Base-by-base conservation (phyloP, 1,139 yeast genomes). In the Eremothecium cymbalariae region DNA sequence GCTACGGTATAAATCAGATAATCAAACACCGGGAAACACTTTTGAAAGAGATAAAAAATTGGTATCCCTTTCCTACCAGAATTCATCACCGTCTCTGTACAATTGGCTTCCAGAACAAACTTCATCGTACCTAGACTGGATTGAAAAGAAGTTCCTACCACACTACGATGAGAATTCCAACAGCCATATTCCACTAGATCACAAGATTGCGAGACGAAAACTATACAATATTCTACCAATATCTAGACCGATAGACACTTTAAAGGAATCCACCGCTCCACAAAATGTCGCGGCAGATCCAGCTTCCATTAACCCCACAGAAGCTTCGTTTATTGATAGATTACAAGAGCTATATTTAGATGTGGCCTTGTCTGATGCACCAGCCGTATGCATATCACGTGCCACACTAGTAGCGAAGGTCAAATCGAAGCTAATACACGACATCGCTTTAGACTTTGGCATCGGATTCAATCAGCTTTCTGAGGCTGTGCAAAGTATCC, bases 171-270 rank as follows among this genome's bases (percentile, higher is more conserved):
- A 29, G 11, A 42, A 36, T 4, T 23, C 23, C 14, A 41, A 41
- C 22, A 28, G 25, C 8, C 36, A 26, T 16, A 27, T 44, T 15
- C 41, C 45, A 7, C 44, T 55, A 25, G 60, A 56, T 40, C 48
- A 53, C 24, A 46, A 39, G 25, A 56, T 56, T 29, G 57, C 55
- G 15, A 41, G 38, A 23, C 45, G 53, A 30, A 53, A 51, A 37
- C 44, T 56, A 15, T 41, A 49, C 33, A 46, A 45, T 25, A 40
- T 56, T 11, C 38, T 55, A 21, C 59, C 59, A 8, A 19, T 51
- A 16, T 35, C 36, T 3, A 30, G 40, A 2, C 4, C 19, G 9
- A 3, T 21, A 6, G 11, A 11, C 21, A 21, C n/a, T 27, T 8
- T 11, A n/a, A 13, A 8, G 13, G 21, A 9, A 17, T 8, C 30